These are phyloP conservation scores for Diaporthe capsici DNA, from an alignment of 2,329 filamentous ascomycete species.

Conservation along the genomic window DNA sequence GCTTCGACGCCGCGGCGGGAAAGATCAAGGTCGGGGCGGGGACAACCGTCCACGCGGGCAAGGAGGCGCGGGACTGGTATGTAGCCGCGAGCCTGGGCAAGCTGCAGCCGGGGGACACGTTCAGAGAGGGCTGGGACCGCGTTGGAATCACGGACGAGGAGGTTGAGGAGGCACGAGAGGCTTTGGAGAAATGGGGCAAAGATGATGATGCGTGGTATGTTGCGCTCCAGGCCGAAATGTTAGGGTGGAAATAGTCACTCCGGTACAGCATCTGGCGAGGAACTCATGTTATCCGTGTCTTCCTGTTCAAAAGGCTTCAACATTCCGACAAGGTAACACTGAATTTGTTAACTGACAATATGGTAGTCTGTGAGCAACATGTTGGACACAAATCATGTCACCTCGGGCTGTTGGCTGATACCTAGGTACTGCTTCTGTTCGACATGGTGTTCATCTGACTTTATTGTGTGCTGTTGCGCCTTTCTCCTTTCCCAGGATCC, in stretches of 20 bases:
- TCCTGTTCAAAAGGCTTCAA: not conserved
- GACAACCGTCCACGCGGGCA: constrained; percentile 47
- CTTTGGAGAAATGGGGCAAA: constrained; percentile 52
- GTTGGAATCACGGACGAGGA: constrained; percentile 54
- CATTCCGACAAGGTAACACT: not conserved
- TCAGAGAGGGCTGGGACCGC: constrained; percentile 52
- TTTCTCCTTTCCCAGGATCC: constrained; percentile 10
- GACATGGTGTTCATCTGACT: not conserved
- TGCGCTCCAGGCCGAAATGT: constrained; percentile 53
- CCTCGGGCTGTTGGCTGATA: not conserved
- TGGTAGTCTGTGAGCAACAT: not conserved
- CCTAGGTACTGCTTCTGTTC: not conserved
- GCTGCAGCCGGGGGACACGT: constrained; percentile 43
- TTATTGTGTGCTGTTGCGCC: constrained; percentile 8
- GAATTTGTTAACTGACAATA: not conserved
- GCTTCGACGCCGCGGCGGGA: constrained; percentile 43
- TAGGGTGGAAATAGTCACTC: constrained; percentile 54
- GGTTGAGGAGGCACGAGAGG: constrained; percentile 50
- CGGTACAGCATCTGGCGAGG: not conserved
- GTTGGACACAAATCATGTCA: not conserved
- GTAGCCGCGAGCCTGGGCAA: constrained; percentile 47
- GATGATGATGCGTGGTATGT: constrained; percentile 56
- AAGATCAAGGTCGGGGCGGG: constrained; percentile 50
- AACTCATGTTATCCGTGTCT: not conserved
- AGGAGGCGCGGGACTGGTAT: constrained; percentile 49